A percentile compares a stretch with the other conserved stretches of the same genome.
These are phyloP conservation scores for Lactarius akahatsu DNA, from an alignment of 768 basidiomycete species.

Conservation along the genomic window DNA sequence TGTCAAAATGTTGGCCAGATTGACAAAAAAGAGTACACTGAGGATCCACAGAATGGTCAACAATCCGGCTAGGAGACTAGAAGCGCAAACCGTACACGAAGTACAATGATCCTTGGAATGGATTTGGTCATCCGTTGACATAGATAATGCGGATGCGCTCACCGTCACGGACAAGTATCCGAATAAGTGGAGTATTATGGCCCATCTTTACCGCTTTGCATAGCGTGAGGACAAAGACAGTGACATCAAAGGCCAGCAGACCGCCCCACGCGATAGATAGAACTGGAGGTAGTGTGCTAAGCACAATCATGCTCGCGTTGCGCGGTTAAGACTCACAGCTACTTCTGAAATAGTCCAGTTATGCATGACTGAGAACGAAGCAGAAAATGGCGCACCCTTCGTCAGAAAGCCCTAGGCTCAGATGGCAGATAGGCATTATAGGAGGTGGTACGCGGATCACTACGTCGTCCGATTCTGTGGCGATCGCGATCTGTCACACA, in stretches of 20 bases:
- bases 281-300: not conserved
- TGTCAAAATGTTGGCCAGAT: constrained; percentile 9
- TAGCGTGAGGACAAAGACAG: not conserved
- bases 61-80: not conserved
- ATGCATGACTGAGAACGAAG: not conserved
- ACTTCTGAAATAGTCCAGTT: not conserved
- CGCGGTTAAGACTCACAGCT: not conserved
- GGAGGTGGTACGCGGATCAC: not conserved
- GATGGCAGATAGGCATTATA: not conserved
- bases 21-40: constrained; percentile 5
- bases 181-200: not conserved
- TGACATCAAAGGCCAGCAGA: constrained; percentile 1
- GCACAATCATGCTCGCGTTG: not conserved
- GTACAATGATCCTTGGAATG: constrained; percentile 1
- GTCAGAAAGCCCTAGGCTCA: not conserved
- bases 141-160: not conserved
- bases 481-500: not conserved
- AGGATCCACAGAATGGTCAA: not conserved
- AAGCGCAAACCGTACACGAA: constrained; percentile 1
- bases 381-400: constrained; percentile 1
- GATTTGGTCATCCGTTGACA: not conserved
- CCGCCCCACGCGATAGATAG: constrained; percentile 6
- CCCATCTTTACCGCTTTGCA: constrained; percentile 3
- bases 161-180: constrained; percentile 5
- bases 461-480: not conserved